Conservation (phyloP, 2,329 filamentous ascomycete species). For the Exophiala spinifera region DNA sequence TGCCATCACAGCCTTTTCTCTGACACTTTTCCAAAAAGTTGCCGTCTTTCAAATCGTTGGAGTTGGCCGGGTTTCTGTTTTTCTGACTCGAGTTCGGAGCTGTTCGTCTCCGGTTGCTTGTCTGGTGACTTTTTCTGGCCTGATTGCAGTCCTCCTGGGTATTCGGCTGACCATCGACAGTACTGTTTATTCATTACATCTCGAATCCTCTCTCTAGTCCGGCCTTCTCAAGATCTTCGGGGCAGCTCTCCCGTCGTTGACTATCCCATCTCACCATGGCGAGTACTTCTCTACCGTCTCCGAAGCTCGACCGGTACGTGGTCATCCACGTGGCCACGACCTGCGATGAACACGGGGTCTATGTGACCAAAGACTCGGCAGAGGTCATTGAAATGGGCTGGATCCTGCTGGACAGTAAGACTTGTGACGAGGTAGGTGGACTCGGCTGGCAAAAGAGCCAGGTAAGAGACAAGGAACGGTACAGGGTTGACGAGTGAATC, state of each 20-base stretch:
- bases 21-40: not conserved
- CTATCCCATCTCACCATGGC: slow-evolving; percentile 39
- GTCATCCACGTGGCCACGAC: slow-evolving; percentile 98
- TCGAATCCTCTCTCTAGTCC: slow-evolving; percentile 6
- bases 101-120: slow-evolving; percentile 8
- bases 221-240: not conserved
- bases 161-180: slow-evolving; percentile 12
- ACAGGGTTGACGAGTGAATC: slow-evolving; percentile 25
- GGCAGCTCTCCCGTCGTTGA: not conserved
- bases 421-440: slow-evolving; percentile 78
- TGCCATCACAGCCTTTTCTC: not conserved
- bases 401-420: slow-evolving; percentile 91
- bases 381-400: slow-evolving; percentile 99
- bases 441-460: slow-evolving; percentile 8
- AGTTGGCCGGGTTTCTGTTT: slow-evolving; percentile 27
- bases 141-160: not conserved
- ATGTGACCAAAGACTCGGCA: slow-evolving; percentile 98
- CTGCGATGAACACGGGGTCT: slow-evolving; percentile 98
- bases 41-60: slow-evolving; percentile 18
- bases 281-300: slow-evolving; percentile 51
- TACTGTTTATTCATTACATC: slow-evolving; percentile 9
- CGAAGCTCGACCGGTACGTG: slow-evolving; percentile 90
- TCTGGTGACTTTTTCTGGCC: slow-evolving; percentile 14
- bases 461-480: slow-evolving; percentile 13
- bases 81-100: slow-evolving; percentile 20